phyloP scores from a whole-genome alignment of 768 basidiomycete species.

The Serendipita sp. region DNA sequence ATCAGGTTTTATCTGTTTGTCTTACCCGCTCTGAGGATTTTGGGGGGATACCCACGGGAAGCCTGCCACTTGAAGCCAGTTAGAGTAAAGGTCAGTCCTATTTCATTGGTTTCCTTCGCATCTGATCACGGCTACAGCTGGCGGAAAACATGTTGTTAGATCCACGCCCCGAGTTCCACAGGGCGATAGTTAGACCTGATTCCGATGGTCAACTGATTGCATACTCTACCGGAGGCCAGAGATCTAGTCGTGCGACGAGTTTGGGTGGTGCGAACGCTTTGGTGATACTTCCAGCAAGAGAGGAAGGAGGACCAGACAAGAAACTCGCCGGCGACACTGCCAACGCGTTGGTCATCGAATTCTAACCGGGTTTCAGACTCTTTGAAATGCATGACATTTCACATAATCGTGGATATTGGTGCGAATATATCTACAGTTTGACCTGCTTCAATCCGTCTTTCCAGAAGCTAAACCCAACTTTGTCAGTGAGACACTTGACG shows the following conservation, averaged over 20 bases:
- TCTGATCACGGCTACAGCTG: conserved; percentile 9
- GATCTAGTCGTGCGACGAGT: conserved; percentile 70
- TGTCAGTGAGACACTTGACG: not conserved
- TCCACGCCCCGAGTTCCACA: conserved; percentile 67
- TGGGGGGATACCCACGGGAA: conserved; percentile 50
- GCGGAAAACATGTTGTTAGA: conserved; percentile 46
- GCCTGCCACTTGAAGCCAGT: conserved; percentile 45
- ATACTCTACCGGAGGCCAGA: conserved; percentile 71
- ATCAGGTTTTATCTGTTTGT: conserved; percentile 65
- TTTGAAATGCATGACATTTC: not conserved
- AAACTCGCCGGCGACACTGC: conserved; percentile 36
- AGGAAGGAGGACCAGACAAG: conserved; percentile 16
- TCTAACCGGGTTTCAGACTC: not conserved
- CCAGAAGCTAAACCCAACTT: conserved; percentile 60
- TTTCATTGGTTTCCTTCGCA: not conserved
- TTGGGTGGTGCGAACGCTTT: conserved; percentile 69
- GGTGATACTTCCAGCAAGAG: conserved; percentile 43
- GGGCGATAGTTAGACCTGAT: conserved; percentile 37
- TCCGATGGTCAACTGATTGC: conserved; percentile 37
- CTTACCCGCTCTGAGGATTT: conserved; percentile 53
- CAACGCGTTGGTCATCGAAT: conserved; percentile 44
- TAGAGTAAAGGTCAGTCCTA: conserved; percentile 37
- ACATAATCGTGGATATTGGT: no score
- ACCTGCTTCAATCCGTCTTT: conserved; percentile 78
- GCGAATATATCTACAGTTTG: conserved; percentile 37